Evolutionary conservation across 2,329 filamentous ascomycete species (phyloP).

Genomic region (Ophiognomonia clavigignenti-juglandacearum): DNA sequence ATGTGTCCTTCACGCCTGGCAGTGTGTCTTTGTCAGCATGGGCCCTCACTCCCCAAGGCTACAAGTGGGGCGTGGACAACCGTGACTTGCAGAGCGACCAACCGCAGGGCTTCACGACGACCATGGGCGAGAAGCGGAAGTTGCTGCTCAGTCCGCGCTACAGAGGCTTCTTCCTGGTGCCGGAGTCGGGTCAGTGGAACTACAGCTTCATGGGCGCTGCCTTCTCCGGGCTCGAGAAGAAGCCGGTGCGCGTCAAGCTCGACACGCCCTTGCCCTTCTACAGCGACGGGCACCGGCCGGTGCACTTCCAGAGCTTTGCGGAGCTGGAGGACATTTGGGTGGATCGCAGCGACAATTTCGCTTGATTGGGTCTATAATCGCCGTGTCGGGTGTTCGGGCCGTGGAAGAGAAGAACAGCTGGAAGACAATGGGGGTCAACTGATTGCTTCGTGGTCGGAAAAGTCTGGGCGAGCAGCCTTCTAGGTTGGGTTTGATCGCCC

Average conservation of each 20-base stretch:
- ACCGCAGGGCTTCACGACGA: slow-evolving; percentile 86
- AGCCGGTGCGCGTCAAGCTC: slow-evolving; percentile 83
- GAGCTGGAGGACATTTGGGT: slow-evolving; percentile 97
- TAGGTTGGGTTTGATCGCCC: not conserved
- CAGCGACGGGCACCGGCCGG: slow-evolving; percentile 81
- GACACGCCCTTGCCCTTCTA: slow-evolving; percentile 91
- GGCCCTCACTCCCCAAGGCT: slow-evolving; percentile 85
- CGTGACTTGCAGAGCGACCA: slow-evolving; percentile 89
- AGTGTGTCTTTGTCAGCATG: slow-evolving; percentile 93
- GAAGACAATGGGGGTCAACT: not conserved
- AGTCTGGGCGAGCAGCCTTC: not conserved
- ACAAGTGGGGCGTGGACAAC: slow-evolving; percentile 97
- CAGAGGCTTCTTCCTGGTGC: slow-evolving; percentile 92
- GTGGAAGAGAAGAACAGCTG: not conserved
- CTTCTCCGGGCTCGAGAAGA: slow-evolving; percentile 87
- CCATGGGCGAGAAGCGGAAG: slow-evolving; percentile 94
- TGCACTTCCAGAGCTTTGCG: slow-evolving; percentile 97
- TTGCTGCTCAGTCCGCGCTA: slow-evolving; percentile 89
- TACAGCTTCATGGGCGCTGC: slow-evolving; percentile 96
- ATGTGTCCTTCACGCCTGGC: slow-evolving; percentile 92
- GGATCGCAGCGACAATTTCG: slow-evolving; percentile 88
- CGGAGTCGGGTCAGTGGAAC: slow-evolving; percentile 88
- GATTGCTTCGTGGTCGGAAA: not conserved
- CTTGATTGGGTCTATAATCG: slow-evolving; percentile 58
- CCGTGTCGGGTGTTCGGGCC: not conserved